Evolutionary conservation across 805 yeast genomes (phyloP).

Genomic region (Lipomyces starkeyi): DNA sequence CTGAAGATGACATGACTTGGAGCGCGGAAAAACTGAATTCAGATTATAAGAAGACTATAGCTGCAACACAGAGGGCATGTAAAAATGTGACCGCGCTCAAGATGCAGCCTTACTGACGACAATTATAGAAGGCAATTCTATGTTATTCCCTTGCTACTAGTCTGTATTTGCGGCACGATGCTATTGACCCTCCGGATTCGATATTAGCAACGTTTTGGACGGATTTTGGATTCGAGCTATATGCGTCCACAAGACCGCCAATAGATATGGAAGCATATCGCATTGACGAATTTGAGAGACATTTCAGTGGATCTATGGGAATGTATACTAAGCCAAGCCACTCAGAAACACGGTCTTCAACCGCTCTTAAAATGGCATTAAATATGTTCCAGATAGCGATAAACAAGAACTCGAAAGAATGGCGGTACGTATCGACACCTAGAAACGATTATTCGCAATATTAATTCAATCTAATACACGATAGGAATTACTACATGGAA

Average conservation of each 20-base stretch:
- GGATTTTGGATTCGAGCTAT: slow-evolving; percentile 61
- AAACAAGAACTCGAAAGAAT: slow-evolving; percentile 54
- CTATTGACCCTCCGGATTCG: slow-evolving; percentile 47
- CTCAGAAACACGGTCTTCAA: slow-evolving; percentile 7
- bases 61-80: slow-evolving; percentile 59
- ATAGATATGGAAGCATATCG: slow-evolving; percentile 57
- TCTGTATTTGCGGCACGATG: slow-evolving; percentile 41
- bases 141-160: slow-evolving; percentile 78
- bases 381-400: slow-evolving; percentile 57
- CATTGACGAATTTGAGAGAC: slow-evolving; percentile 55
- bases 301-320: slow-evolving; percentile 43
- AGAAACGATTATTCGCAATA: background rate
- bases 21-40: slow-evolving; percentile 78
- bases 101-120: background rate
- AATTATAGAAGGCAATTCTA: slow-evolving; percentile 48
- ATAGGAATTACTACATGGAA: slow-evolving; percentile 57
- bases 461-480: background rate
- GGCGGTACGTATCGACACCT: slow-evolving; percentile 50
- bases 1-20: slow-evolving; percentile 92
- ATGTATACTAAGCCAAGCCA: slow-evolving; percentile 34
- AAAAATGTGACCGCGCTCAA: slow-evolving; percentile 51
- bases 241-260: slow-evolving; percentile 46
- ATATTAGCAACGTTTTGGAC: slow-evolving; percentile 55
- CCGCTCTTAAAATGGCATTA: slow-evolving; percentile 49
- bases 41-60: slow-evolving; percentile 66